These are phyloP conservation scores for Metschnikowia noctiluminum DNA, from an alignment of 805 yeast species.

Conservation along the genomic window DNA sequence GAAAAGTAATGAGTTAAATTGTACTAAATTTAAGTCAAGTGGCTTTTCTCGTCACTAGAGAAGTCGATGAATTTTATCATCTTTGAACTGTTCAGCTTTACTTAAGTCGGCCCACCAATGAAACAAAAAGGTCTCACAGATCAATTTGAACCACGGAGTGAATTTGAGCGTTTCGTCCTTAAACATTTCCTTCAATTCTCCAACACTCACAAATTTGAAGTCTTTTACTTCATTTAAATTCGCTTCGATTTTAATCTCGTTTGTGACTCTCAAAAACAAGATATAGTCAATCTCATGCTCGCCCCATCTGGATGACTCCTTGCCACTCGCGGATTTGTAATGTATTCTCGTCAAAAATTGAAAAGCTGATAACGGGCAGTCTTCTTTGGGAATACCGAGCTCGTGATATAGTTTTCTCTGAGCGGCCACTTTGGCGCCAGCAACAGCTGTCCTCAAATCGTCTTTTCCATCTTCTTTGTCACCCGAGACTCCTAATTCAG, in stretches of 20 bases:
- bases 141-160: slow-evolving; percentile 98
- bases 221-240: slow-evolving; percentile 80
- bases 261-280: slow-evolving; percentile 62
- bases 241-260: slow-evolving; percentile 53
- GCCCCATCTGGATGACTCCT: slow-evolving; percentile 71
- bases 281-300: slow-evolving; percentile 98
- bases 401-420: slow-evolving; percentile 91
- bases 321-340: slow-evolving; percentile 79
- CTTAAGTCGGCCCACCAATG: slow-evolving; percentile 89
- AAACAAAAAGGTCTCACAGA: slow-evolving; percentile 86
- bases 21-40: too few species aligned
- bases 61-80: slow-evolving; percentile 48
- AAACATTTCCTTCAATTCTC: slow-evolving; percentile 74
- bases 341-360: slow-evolving; percentile 90
- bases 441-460: slow-evolving; percentile 54
- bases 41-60: slow-evolving; percentile 23
- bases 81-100: slow-evolving; percentile 49
- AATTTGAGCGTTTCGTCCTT: slow-evolving; percentile 61
- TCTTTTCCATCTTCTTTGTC: slow-evolving; percentile 18
- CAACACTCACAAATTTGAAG: slow-evolving; percentile 64
- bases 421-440: slow-evolving; percentile 85
- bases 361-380: slow-evolving; percentile 64
- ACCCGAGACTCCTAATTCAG: slow-evolving; percentile 62
- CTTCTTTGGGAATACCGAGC: slow-evolving; percentile 69
- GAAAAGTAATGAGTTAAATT: too few species aligned